Percentiles rank a stretch among this genome's conserved stretches.
phyloP scores from a whole-genome alignment of 192 early-diverging fungal genomes.

The Gorgonomyces haynaldii region DNA sequence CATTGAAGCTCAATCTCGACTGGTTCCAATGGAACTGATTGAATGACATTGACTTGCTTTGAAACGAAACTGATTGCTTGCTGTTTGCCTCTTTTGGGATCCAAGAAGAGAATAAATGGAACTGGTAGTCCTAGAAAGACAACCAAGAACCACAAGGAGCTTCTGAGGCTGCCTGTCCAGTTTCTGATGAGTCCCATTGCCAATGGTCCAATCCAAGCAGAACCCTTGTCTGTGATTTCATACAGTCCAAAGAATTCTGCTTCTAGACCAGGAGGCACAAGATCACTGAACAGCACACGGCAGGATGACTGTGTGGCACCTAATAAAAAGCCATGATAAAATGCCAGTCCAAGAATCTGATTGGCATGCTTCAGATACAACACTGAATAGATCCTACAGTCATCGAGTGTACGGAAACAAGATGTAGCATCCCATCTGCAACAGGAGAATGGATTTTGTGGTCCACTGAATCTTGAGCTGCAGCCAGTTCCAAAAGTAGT shows the following conservation, averaged over 20 bases:
- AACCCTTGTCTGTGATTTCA: constrained; percentile 24
- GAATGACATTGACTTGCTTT: too few relatives aligned
- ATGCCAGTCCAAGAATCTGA: constrained; percentile 1
- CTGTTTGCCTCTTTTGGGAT: too few relatives aligned
- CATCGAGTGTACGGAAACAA: constrained; percentile 9
- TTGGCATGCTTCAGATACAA: background rate
- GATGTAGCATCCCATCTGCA: constrained; percentile 9
- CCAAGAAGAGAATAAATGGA: too few relatives aligned
- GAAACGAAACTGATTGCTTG: too few relatives aligned
- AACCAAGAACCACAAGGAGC: background rate
- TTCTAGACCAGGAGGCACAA: constrained; percentile 21
- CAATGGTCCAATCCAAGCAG: constrained; percentile 22
- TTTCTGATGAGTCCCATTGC: constrained; percentile 8
- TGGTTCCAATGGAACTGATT: too few relatives aligned
- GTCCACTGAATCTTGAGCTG: constrained; percentile 1
- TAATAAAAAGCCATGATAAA: constrained; percentile 13
- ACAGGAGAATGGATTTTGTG: constrained; percentile 4
- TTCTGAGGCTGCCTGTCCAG: background rate
- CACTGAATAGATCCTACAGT: background rate
- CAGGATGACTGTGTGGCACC: constrained; percentile 16
- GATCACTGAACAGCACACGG: constrained; percentile 17
- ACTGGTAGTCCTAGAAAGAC: too few relatives aligned
- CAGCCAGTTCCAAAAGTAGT: constrained; percentile 7
- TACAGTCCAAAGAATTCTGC: constrained; percentile 27
- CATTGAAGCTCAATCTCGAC: too few relatives aligned